These are phyloP conservation scores for Sporobolomyces roseus DNA, from an alignment of 768 basidiomycete species.

Conservation along the genomic window DNA sequence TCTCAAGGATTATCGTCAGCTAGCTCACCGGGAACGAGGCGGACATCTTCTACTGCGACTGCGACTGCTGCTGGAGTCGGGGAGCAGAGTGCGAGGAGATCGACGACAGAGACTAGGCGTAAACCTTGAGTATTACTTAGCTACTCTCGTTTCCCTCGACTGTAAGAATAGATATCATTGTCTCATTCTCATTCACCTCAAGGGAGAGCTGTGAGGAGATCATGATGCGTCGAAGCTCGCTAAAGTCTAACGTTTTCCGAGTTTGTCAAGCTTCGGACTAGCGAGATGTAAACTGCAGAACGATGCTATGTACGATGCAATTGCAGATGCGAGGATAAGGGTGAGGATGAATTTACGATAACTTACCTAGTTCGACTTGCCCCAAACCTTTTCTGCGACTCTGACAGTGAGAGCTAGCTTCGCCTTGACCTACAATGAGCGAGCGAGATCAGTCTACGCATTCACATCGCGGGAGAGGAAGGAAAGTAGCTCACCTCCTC, in stretches of 20 bases:
- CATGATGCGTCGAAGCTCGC: neutral
- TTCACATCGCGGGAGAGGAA: no score
- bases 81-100: neutral
- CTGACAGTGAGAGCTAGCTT: neutral
- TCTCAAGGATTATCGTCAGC: neutral
- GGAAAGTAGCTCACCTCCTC: conserved; percentile 51
- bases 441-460: neutral
- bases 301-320: no score
- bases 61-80: neutral
- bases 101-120: no score
- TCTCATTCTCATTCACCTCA: neutral
- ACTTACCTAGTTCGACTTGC: neutral
- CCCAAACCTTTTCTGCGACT: neutral
- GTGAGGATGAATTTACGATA: neutral
- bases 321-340: no score
- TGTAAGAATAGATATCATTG: no score
- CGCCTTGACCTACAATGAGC: neutral
- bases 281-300: no score
- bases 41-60: neutral
- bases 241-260: neutral
- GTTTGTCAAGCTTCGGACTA: no score
- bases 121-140: no score
- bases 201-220: neutral
- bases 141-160: no score
- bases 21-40: neutral